Evolutionary conservation across 371 early-diverging fungal species (phyloP).

Genomic region (Mortierella sp.): DNA sequence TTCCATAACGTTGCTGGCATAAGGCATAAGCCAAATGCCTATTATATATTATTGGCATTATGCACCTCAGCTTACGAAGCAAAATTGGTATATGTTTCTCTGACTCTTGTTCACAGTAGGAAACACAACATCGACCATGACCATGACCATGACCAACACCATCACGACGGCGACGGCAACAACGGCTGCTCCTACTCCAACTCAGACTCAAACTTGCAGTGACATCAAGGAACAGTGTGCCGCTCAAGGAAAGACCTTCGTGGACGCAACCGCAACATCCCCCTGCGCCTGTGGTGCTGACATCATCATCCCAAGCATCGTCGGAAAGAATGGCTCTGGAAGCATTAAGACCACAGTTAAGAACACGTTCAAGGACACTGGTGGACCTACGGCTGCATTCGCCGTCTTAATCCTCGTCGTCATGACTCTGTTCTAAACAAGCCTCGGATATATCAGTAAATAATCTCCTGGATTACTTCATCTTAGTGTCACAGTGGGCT

Average conservation of each 20-base stretch:
- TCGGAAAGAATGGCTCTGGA: slow-evolving; percentile 7
- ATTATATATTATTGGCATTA: too few species aligned
- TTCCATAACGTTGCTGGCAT: too few species aligned
- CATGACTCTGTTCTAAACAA: slow-evolving; percentile 30
- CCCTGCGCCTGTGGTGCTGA: slow-evolving; percentile 32
- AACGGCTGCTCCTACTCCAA: slow-evolving; percentile 8
- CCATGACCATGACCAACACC: slow-evolving; percentile 7
- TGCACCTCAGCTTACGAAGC: not conserved
- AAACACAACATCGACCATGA: not conserved
- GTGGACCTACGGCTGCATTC: slow-evolving; percentile 34
- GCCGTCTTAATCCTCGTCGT: slow-evolving; percentile 25
- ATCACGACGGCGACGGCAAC: not conserved
- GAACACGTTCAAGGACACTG: slow-evolving; percentile 28
- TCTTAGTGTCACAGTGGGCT: too few species aligned
- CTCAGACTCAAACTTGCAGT: slow-evolving; percentile 22
- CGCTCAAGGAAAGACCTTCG: slow-evolving; percentile 23
- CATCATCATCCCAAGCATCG: slow-evolving; percentile 17
- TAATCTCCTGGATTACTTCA: too few species aligned
- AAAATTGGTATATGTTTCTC: not conserved
- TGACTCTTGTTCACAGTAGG: not conserved
- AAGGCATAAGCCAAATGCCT: too few species aligned
- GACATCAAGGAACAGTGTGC: slow-evolving; percentile 46
- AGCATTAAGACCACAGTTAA: slow-evolving; percentile 23
- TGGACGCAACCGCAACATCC: slow-evolving; percentile 7
- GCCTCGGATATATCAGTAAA: too few species aligned